These are phyloP conservation scores for Polygonum maritimum DNA, from an alignment of 148 eudicot species.

Conservation along the genomic window DNA sequence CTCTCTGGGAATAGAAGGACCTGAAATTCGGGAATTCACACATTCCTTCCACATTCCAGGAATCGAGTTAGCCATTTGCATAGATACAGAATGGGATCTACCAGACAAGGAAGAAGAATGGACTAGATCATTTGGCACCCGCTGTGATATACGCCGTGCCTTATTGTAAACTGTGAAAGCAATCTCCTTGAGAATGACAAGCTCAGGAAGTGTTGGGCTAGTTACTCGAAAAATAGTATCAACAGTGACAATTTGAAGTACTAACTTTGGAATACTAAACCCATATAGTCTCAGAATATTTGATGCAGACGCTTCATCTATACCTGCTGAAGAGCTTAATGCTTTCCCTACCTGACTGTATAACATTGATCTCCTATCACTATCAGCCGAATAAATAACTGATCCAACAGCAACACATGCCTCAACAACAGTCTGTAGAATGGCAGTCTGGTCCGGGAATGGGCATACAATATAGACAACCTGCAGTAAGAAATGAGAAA, in stretches of 20 bases:
- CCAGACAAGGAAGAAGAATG: constrained; percentile 46
- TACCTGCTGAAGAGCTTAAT: constrained; percentile 68
- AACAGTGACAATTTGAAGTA: constrained; percentile 75
- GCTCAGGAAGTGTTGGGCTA: constrained; percentile 69
- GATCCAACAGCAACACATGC: constrained; percentile 78
- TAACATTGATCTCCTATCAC: constrained; percentile 64
- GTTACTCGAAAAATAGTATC: constrained; percentile 92
- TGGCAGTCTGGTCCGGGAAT: constrained; percentile 86
- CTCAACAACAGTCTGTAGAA: constrained; percentile 76
- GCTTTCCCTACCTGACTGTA: constrained; percentile 84
- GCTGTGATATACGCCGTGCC: constrained; percentile 78
- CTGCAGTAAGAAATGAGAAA: constrained; percentile 24
- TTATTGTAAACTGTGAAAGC: constrained; percentile 96
- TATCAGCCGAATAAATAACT: constrained; percentile 55
- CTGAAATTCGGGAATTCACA: constrained; percentile 59
- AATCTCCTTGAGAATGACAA: constrained; percentile 72
- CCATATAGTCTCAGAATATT: constrained; percentile 80
- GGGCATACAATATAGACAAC: constrained; percentile 96
- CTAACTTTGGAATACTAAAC: constrained; percentile 80
- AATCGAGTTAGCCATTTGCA: constrained; percentile 59
- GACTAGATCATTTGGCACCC: constrained; percentile 39
- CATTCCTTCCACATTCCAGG: constrained; percentile 93
- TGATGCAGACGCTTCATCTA: constrained; percentile 80
- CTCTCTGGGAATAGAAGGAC: constrained; percentile 56
- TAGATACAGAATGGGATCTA: constrained; percentile 53